phyloP scores from a whole-genome alignment of 805 yeast genomes.

The Yarrowia sp. region DNA sequence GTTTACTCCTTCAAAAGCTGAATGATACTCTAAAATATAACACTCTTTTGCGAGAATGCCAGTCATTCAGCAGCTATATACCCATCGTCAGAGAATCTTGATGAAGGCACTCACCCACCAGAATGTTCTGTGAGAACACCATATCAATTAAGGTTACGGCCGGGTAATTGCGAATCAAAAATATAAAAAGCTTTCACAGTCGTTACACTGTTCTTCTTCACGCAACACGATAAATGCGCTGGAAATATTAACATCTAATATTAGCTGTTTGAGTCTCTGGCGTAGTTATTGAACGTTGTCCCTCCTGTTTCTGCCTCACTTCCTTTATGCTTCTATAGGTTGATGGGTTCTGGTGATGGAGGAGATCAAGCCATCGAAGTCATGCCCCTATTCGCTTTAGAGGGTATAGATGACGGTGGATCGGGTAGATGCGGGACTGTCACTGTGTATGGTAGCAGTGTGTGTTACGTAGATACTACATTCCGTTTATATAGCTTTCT shows the following conservation, averaged over 20 bases:
- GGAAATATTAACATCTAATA: not conserved
- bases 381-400: slow-evolving; percentile 28
- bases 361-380: slow-evolving; percentile 47
- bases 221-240: slow-evolving; percentile 14
- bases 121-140: not conserved
- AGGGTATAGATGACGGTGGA: slow-evolving; percentile 45
- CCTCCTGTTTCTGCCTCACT: slow-evolving; percentile 51
- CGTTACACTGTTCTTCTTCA: not conserved
- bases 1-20: not conserved
- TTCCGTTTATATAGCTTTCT: not conserved
- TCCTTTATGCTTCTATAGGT: slow-evolving; percentile 46
- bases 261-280: slow-evolving; percentile 22
- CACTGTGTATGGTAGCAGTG: slow-evolving; percentile 39
- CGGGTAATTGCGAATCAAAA: not conserved
- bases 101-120: not conserved
- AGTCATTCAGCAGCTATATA: too few relatives aligned
- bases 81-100: too few relatives aligned
- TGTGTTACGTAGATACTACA: slow-evolving; percentile 39
- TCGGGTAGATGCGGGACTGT: slow-evolving; percentile 43
- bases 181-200: not conserved
- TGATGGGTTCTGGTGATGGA: slow-evolving; percentile 50
- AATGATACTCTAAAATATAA: too few relatives aligned
- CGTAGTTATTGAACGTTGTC: slow-evolving; percentile 5
- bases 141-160: slow-evolving; percentile 6
- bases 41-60: too few relatives aligned